phyloP scores from a whole-genome alignment of 805 yeast species.

The Pichia paraexigua region DNA sequence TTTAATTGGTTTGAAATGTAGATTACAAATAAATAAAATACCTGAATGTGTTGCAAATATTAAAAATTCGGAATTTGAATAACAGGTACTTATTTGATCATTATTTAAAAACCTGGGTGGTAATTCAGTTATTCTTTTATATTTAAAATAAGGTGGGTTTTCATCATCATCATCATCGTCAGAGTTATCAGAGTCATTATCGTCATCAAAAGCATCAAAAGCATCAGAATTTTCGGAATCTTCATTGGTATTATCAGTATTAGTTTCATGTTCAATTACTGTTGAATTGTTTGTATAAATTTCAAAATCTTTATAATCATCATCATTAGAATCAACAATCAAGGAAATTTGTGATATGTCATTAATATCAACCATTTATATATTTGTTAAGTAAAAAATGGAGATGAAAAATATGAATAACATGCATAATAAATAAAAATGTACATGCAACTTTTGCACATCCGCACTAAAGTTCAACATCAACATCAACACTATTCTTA shows the following conservation, averaged over 20 bases:
- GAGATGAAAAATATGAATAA: too few species aligned
- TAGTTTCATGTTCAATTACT: conserved; percentile 23
- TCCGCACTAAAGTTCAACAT: not conserved
- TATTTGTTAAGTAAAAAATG: not conserved
- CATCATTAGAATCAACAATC: not conserved
- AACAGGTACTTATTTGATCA: conserved; percentile 73
- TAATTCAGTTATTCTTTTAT: conserved; percentile 57
- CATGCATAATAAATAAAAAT: too few species aligned
- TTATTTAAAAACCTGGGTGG: conserved; percentile 64
- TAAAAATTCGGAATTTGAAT: conserved; percentile 50
- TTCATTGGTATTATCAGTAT: conserved; percentile 19
- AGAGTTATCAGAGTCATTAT: conserved; percentile 23
- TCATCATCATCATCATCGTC: conserved; percentile 39
- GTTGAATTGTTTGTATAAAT: not conserved
- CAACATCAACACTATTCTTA: too few species aligned
- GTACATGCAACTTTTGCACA: too few species aligned
- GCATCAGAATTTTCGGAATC: too few species aligned
- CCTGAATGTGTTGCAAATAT: conserved; percentile 92
- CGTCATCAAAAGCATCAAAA: too few species aligned
- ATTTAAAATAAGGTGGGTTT: conserved; percentile 68
- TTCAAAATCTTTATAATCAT: not conserved
- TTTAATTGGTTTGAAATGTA: conserved; percentile 53
- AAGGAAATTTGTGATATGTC: not conserved
- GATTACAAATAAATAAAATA: conserved; percentile 54
- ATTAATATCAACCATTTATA: not conserved